phyloP scores from a whole-genome alignment of 495 filamentous ascomycete species.

The Aspergillus cavernicola region DNA sequence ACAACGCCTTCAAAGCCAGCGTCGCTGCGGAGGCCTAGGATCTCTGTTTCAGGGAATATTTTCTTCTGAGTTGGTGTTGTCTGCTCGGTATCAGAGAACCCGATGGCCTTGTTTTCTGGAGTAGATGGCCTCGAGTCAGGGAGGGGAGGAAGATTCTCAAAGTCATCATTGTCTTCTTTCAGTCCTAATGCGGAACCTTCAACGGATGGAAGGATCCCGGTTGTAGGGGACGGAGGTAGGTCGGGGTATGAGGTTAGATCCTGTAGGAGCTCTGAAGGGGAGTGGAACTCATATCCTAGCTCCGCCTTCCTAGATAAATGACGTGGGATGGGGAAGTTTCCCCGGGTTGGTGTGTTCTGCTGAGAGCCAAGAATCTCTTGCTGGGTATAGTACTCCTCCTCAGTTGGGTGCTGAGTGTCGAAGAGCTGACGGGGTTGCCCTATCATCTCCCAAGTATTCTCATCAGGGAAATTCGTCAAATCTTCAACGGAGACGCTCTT shows the following conservation, averaged over 20 bases:
- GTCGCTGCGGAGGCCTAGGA: slow-evolving; percentile 6
- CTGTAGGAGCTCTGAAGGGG: slow-evolving; percentile 41
- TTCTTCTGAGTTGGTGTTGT: slow-evolving; percentile 23
- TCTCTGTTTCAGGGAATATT: background rate
- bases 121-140: slow-evolving; percentile 15
- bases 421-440: slow-evolving; percentile 21
- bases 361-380: slow-evolving; percentile 34
- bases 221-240: slow-evolving; percentile 25
- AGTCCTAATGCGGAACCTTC: slow-evolving; percentile 33
- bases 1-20: slow-evolving; percentile 25
- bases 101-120: slow-evolving; percentile 8
- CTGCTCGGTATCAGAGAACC: slow-evolving; percentile 6
- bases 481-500: slow-evolving; percentile 44
- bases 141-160: slow-evolving; percentile 10
- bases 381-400: slow-evolving; percentile 9
- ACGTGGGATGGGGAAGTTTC: slow-evolving; percentile 15
- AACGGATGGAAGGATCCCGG: slow-evolving; percentile 32
- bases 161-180: slow-evolving; percentile 15
- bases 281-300: slow-evolving; percentile 45
- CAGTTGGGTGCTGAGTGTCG: slow-evolving; percentile 20
- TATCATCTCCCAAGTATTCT: slow-evolving; percentile 39
- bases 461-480: slow-evolving; percentile 27
- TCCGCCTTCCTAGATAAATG: slow-evolving; percentile 25
- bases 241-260: slow-evolving; percentile 28
- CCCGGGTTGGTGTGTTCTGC: slow-evolving; percentile 36